Conservation (phyloP, 805 yeast species). For the Kluyveromyces lactis region DNA sequence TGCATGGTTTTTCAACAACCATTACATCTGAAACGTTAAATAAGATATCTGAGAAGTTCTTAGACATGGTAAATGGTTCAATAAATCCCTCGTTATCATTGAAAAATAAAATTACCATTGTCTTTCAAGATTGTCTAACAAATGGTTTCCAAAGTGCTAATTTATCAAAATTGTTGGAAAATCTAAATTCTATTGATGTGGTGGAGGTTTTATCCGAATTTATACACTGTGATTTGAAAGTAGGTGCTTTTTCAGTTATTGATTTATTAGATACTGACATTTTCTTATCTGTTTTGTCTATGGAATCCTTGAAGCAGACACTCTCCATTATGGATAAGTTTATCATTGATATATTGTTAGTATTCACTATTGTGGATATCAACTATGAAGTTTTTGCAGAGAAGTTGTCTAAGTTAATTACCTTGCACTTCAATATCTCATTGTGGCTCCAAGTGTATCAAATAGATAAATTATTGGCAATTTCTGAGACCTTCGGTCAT, state of each 20-base stretch:
- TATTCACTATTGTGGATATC: constrained; percentile 32
- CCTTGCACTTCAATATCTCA: constrained; percentile 20
- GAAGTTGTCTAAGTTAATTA: constrained; percentile 17
- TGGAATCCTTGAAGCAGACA: constrained; percentile 24
- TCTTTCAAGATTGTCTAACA: constrained; percentile 37
- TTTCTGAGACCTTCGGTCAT: constrained; percentile 13
- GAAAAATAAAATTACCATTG: constrained; percentile 21
- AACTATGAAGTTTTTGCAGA: constrained; percentile 22
- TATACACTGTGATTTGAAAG: constrained; percentile 21
- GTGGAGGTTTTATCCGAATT: constrained; percentile 32
- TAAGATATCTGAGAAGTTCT: constrained; percentile 29
- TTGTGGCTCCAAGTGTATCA: constrained; percentile 19
- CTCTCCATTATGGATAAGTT: constrained; percentile 25
- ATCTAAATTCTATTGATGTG: constrained; percentile 33
- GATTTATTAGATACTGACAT: constrained; percentile 19
- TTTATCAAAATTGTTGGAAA: constrained; percentile 32
- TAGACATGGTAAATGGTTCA: constrained; percentile 31
- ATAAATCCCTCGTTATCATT: constrained; percentile 29
- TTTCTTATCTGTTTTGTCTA: constrained; percentile 16
- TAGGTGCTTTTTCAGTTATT: constrained; percentile 4
- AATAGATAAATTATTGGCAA: constrained; percentile 16
- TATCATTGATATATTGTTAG: constrained; percentile 27
- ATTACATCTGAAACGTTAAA: constrained; percentile 31
- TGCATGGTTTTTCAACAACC: constrained; percentile 34
- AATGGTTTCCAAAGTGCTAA: constrained; percentile 33